A percentile compares a stretch with the other conserved stretches of the same genome.
Conservation (phyloP, 2,329 filamentous ascomycete genomes). For the Neoascochyta sp. region DNA sequence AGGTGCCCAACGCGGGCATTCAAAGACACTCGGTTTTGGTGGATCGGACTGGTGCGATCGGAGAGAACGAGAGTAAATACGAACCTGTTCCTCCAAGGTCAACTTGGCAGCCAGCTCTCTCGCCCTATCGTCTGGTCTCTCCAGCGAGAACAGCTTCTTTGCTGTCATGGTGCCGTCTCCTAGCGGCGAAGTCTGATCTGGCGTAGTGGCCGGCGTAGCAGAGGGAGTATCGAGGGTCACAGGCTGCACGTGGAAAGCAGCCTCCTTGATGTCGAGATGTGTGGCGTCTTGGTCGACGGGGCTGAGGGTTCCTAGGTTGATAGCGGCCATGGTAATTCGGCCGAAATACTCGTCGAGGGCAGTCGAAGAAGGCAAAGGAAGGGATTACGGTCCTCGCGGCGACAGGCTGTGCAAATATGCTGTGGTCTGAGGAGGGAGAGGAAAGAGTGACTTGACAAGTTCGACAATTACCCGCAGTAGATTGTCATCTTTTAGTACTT, state of each 20-base stretch:
- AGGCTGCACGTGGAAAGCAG: slow-evolving; percentile 28
- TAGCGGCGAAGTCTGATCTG: slow-evolving; percentile 22
- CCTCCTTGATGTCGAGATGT: slow-evolving; percentile 32
- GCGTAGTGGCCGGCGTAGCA: slow-evolving; percentile 28
- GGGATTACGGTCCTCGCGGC: slow-evolving; percentile 27
- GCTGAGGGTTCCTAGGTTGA: slow-evolving; percentile 28
- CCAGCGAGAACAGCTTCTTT: slow-evolving; percentile 31
- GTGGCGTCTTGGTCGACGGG: slow-evolving; percentile 22
- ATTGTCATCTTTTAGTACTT: slow-evolving; percentile 40
- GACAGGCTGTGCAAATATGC: slow-evolving; percentile 6
- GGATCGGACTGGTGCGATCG: too few relatives aligned
- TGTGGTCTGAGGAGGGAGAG: slow-evolving; percentile 8
- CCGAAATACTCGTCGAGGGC: slow-evolving; percentile 13
- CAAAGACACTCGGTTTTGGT: too few relatives aligned
- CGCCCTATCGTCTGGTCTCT: slow-evolving; percentile 34
- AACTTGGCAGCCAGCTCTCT: slow-evolving; percentile 35
- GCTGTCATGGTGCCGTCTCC: slow-evolving; percentile 29
- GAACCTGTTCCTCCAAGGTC: slow-evolving; percentile 40
- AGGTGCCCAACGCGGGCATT: too few relatives aligned
- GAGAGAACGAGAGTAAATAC: too few relatives aligned
- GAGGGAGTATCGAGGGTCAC: slow-evolving; percentile 23
- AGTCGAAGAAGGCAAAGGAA: slow-evolving; percentile 23
- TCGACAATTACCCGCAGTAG: slow-evolving; percentile 23
- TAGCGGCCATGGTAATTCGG: slow-evolving; percentile 30
- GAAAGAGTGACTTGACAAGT: slow-evolving; percentile 12